These are phyloP conservation scores for Pulicaria dysenterica DNA, from an alignment of 129 eudicot genomes.

Conservation along the genomic window DNA sequence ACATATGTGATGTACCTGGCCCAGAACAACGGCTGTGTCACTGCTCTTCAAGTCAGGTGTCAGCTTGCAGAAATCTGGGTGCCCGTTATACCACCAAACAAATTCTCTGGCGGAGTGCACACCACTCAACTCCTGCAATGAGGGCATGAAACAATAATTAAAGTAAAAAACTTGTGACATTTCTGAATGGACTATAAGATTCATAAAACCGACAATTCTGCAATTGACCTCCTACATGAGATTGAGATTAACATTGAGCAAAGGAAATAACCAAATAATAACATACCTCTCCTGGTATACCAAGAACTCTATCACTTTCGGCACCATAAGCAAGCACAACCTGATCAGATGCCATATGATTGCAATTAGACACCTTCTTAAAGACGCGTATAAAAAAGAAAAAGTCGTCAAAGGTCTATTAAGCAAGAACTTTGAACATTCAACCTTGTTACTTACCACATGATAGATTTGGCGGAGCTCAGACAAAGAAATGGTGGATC, in stretches of 20 bases:
- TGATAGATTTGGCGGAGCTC: constrained; percentile 85
- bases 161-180: background rate
- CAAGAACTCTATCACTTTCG: constrained; percentile 87
- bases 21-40: constrained; percentile 95
- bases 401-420: constrained; percentile 1
- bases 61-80: constrained; percentile 75
- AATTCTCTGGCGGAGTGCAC: constrained; percentile 93
- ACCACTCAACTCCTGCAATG: constrained; percentile 66
- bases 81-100: constrained; percentile 99
- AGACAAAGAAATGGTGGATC: constrained; percentile 69
- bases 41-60: constrained; percentile 72
- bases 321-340: constrained; percentile 99
- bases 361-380: constrained; percentile 3
- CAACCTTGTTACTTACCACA: constrained; percentile 61
- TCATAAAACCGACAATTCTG: background rate
- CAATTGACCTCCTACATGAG: background rate
- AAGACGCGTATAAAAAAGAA: background rate
- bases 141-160: constrained; percentile 5
- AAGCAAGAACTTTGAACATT: background rate
- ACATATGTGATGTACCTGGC: constrained; percentile 62
- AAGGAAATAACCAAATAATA: background rate
- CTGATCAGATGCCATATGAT: constrained; percentile 38
- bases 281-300: constrained; percentile 84
- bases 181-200: background rate
- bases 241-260: background rate